Conservation (phyloP, 805 yeast genomes). For the Wickerhamomyces queroliae region DNA sequence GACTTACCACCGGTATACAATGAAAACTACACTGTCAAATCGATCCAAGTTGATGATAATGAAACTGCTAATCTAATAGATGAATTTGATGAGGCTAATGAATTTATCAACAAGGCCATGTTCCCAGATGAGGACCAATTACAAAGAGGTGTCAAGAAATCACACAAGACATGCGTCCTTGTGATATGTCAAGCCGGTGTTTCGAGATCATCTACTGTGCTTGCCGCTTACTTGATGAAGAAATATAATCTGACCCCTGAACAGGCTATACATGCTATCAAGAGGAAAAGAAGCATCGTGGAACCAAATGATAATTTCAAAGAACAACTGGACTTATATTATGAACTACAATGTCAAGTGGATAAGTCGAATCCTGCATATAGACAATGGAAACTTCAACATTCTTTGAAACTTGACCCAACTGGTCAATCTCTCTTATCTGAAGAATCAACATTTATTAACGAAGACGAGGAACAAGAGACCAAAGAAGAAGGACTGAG, state of each 20-base stretch:
- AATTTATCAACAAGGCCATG: constrained; percentile 62
- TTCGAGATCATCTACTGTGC: constrained; percentile 82
- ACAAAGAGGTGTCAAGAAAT: constrained; percentile 19
- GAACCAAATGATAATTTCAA: constrained; percentile 73
- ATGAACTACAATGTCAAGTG: constrained; percentile 34
- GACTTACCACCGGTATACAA: constrained; percentile 48
- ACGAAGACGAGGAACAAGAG: constrained; percentile 22
- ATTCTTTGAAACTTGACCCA: constrained; percentile 34
- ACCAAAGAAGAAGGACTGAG: constrained; percentile 23
- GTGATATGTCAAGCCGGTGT: constrained; percentile 91
- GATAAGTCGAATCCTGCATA: constrained; percentile 28
- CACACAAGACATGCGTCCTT: constrained; percentile 40
- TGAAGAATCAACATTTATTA: constrained; percentile 26
- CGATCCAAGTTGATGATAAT: constrained; percentile 69
- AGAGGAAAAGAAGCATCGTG: constrained; percentile 50
- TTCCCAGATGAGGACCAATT: constrained; percentile 34
- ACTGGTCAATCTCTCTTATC: constrained; percentile 27
- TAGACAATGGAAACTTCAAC: constrained; percentile 36
- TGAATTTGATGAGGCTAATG: constrained; percentile 53
- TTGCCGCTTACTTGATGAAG: constrained; percentile 85
- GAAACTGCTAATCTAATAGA: constrained; percentile 59
- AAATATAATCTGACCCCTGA: constrained; percentile 51
- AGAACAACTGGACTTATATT: constrained; percentile 64
- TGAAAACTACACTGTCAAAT: constrained; percentile 43
- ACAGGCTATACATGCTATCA: constrained; percentile 73